Evolutionary conservation across 2,329 filamentous ascomycete genomes (phyloP).

Genomic region (Monosporascus cannonballus): DNA sequence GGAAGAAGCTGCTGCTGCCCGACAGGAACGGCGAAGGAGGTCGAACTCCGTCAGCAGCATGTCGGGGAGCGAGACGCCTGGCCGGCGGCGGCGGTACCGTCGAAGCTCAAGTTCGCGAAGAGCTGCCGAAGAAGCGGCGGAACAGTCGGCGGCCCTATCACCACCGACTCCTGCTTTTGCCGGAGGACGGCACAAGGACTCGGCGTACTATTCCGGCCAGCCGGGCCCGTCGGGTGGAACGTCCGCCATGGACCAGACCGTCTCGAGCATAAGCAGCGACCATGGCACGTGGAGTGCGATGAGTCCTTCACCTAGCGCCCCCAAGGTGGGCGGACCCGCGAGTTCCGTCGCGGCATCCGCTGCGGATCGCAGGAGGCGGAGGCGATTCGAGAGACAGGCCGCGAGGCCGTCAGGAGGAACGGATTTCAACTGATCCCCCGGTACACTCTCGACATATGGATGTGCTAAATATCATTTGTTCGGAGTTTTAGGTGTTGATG

Average conservation of each 20-base stretch:
- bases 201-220: constrained; percentile 54
- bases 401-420: constrained; percentile 23
- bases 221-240: constrained; percentile 35
- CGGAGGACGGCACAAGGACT: constrained; percentile 50
- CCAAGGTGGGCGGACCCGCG: constrained; percentile 25
- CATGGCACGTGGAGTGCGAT: constrained; percentile 48
- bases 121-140: constrained; percentile 38
- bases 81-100: constrained; percentile 43
- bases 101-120: constrained; percentile 44
- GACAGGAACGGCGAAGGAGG: constrained; percentile 31
- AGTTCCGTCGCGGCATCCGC: constrained; percentile 33
- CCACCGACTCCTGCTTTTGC: constrained; percentile 54
- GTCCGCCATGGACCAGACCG: constrained; percentile 34
- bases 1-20: constrained; percentile 45
- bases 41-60: constrained; percentile 50
- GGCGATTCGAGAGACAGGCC: constrained; percentile 48
- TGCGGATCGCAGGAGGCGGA: constrained; percentile 48
- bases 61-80: constrained; percentile 49
- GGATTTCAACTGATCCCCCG: constrained; percentile 12
- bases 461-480: constrained; percentile 1
- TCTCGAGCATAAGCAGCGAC: constrained; percentile 40
- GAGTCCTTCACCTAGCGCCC: constrained; percentile 40
- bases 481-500: background rate
- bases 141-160: constrained; percentile 37
- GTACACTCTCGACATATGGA: background rate